These are phyloP conservation scores for Boechera divaricarpa DNA, from an alignment of 345 rosid species.

Conservation along the genomic window DNA sequence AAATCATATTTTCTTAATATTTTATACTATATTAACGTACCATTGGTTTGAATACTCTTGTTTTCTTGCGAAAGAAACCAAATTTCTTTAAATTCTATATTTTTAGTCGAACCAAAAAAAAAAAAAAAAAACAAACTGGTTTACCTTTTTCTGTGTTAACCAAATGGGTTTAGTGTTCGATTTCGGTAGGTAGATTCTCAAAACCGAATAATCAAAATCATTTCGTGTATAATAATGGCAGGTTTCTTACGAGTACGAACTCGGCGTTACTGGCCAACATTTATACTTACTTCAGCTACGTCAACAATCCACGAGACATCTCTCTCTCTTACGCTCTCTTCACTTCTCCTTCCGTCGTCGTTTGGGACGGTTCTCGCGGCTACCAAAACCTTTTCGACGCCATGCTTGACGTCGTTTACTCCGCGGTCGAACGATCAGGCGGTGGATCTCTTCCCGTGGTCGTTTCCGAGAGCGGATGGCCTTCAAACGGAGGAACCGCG, in stretches of 20 bases:
- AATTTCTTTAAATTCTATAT: too few relatives aligned
- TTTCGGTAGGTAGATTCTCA: too few relatives aligned
- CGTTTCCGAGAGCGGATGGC: constrained; percentile 50
- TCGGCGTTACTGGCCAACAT: constrained; percentile 52
- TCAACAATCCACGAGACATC: constrained; percentile 27
- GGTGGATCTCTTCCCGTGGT: constrained; percentile 40
- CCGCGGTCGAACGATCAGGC: constrained; percentile 38
- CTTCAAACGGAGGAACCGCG: constrained; percentile 41
- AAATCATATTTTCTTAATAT: too few relatives aligned
- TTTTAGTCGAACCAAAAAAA: too few relatives aligned
- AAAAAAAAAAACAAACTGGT: too few relatives aligned
- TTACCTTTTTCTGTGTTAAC: too few relatives aligned
- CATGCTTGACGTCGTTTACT: constrained; percentile 30
- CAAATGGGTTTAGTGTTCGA: too few relatives aligned
- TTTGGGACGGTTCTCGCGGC: constrained; percentile 46
- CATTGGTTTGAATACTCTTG: too few relatives aligned
- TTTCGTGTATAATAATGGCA: background rate
- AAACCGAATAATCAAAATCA: too few relatives aligned
- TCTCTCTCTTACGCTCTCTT: constrained; percentile 53
- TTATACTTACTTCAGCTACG: constrained; percentile 51
- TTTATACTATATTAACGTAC: too few relatives aligned
- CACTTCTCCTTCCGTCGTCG: constrained; percentile 41
- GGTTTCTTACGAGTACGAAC: constrained; percentile 42
- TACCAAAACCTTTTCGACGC: constrained; percentile 50
- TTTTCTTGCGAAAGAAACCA: too few relatives aligned